Evolutionary conservation across 345 rosid genomes (phyloP).

Genomic region (Melaleuca alternifolia): DNA sequence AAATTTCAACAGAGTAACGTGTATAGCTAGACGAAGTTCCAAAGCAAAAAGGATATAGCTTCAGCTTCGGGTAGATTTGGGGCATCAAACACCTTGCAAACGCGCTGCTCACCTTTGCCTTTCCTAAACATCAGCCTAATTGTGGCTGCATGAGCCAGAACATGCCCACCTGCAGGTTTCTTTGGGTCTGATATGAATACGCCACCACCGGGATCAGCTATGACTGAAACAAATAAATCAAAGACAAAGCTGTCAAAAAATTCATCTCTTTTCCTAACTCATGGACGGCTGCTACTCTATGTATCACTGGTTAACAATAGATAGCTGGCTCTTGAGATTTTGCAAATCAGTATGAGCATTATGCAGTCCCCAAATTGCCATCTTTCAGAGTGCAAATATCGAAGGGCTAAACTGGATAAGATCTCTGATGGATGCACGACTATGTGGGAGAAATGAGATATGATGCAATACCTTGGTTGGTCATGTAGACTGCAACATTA

Average conservation of each 20-base stretch:
- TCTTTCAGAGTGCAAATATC: too few species aligned
- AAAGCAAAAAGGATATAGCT: conserved; percentile 60
- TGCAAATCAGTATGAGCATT: too few species aligned
- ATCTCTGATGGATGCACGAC: too few species aligned
- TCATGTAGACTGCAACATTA: conserved; percentile 90
- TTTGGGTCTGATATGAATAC: conserved; percentile 79
- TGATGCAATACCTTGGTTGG: conserved; percentile 68
- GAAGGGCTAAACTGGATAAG: too few species aligned
- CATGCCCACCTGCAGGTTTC: conserved; percentile 94
- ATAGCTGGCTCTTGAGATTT: too few species aligned
- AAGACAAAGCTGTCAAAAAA: background rate
- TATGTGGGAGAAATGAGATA: too few species aligned
- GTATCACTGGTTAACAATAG: too few species aligned
- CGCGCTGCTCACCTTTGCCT: background rate
- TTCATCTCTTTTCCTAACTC: background rate
- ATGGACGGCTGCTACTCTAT: background rate
- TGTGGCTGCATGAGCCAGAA: background rate
- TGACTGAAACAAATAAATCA: conserved; percentile 39
- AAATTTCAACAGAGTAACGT: background rate
- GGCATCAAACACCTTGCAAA: conserved; percentile 29
- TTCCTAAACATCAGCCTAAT: background rate
- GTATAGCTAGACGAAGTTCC: background rate
- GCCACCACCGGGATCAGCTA: conserved; percentile 91
- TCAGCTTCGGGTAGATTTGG: conserved; percentile 88
- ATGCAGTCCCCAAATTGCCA: too few species aligned